These are phyloP conservation scores for Aspergillus brunneoviolaceus DNA, from an alignment of 2,329 filamentous ascomycete genomes.

Conservation along the genomic window DNA sequence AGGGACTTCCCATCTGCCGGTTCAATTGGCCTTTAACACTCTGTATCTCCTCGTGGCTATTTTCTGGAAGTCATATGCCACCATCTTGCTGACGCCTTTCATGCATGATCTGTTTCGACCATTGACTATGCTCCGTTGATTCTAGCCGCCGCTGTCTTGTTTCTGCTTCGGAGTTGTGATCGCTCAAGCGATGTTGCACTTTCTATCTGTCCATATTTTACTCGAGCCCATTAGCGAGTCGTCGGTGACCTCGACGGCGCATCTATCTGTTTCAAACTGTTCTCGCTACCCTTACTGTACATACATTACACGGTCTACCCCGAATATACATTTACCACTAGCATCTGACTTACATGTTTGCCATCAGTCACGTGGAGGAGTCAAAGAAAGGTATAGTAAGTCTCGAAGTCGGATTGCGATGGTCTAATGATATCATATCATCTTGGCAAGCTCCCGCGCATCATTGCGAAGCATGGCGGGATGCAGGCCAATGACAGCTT, in stretches of 20 bases:
- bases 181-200: not conserved
- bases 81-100: conserved; percentile 1
- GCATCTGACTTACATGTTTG: not conserved
- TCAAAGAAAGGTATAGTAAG: too few relatives aligned
- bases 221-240: conserved; percentile 9
- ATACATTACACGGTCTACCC: not conserved
- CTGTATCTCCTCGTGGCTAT: not conserved
- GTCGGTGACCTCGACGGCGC: not conserved
- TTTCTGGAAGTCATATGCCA: conserved; percentile 6
- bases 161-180: not conserved
- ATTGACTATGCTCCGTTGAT: not conserved
- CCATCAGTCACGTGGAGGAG: not conserved
- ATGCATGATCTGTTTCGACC: not conserved
- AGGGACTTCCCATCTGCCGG: not conserved
- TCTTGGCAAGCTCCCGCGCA: too few relatives aligned
- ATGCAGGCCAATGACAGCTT: too few relatives aligned
- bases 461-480: too few relatives aligned
- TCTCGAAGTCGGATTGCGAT: not conserved
- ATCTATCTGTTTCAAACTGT: not conserved
- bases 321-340: not conserved
- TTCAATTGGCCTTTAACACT: not conserved
- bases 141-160: not conserved
- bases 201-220: not conserved
- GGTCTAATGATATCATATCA: not conserved
- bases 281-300: not conserved